Base-by-base conservation (phyloP, 108 stramenopile genomes). In the Skeletonema potamos region DNA sequence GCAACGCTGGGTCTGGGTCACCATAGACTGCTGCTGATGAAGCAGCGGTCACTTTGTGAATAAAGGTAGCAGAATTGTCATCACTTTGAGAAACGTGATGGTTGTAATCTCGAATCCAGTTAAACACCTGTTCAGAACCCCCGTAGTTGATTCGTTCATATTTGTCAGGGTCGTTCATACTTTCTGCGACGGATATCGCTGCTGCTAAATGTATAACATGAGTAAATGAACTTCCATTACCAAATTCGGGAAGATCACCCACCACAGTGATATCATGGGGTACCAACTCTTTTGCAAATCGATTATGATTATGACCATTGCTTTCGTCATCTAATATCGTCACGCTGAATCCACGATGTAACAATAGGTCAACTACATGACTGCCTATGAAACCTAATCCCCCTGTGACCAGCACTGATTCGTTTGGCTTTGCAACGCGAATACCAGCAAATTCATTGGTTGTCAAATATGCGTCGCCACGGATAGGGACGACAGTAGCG, bases 311-410 rank as follows among this genome's bases (percentile, higher is more conserved):
- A 15, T 87, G 82, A 22, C 76, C 81, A 65, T 73, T 82, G 33
- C 72, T 82, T 54, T 69, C 84, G 41, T 94, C 93, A 59, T 94
- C 93, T 20, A 93, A 74, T 27, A 92, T 83, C 7, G 91, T 82
- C 27, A 94, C 93, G 24, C 76, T 63, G 62, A 92, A 90, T 18
- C 93, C 93, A n/a, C 93, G 84, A 7, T 62, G 68, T 34, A 94
- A 71, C 8, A 94, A 73, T 34, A 68, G 32, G 18, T 88, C 82
- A 24, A 79, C 85, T 0, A 88, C 86, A 79, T 89, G 87, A 51
- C 80, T 81, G 1, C 94, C 94, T 24, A 95, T 90, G 73, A 95
- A 95, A 3, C 94, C 94, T 13, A 91, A 84, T 12, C 86, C 94
- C 10, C 94, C 94, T 0, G 94, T 95, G 29, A 95, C 80, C 29